phyloP scores from a whole-genome alignment of 257 asterid species.

The Striga asiatica region DNA sequence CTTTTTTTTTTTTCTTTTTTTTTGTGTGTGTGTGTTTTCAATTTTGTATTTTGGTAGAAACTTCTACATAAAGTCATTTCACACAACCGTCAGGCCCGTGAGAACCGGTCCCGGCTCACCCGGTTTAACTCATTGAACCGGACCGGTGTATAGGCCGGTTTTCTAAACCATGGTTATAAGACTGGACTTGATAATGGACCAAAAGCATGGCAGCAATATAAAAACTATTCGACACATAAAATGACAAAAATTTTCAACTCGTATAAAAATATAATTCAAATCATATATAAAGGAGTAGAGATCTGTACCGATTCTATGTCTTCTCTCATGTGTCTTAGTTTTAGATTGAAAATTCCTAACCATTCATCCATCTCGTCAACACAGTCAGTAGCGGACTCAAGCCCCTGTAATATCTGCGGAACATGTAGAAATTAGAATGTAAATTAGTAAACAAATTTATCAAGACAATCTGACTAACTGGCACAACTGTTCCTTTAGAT shows the following conservation, averaged over 20 bases:
- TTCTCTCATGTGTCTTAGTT: slow-evolving; percentile 97
- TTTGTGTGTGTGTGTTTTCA: too few relatives aligned
- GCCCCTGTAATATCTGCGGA: slow-evolving; percentile 76
- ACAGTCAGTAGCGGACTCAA: slow-evolving; percentile 74
- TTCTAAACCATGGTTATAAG: too few relatives aligned
- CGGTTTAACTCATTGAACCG: too few relatives aligned
- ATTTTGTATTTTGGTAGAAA: too few relatives aligned
- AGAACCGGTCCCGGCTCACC: too few relatives aligned
- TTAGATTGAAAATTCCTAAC: slow-evolving; percentile 82
- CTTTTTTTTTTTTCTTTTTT: too few relatives aligned
- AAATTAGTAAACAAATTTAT: slow-evolving; percentile 9
- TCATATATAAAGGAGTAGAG: slow-evolving; percentile 13
- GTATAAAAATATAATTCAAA: slow-evolving; percentile 1
- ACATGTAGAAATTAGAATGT: slow-evolving; percentile 16
- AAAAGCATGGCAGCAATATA: slow-evolving; percentile 8
- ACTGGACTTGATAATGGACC: slow-evolving; percentile 6
- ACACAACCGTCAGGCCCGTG: too few relatives aligned
- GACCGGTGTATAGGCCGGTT: too few relatives aligned
- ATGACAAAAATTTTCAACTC: neutral
- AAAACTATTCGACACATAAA: slow-evolving; percentile 4
- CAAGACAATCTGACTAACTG: neutral
- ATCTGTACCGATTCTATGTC: slow-evolving; percentile 89
- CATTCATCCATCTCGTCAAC: slow-evolving; percentile 99
- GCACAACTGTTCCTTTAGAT: neutral
- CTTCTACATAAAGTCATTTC: too few relatives aligned